Percentiles rank a stretch among this genome's conserved stretches.
These are phyloP conservation scores for Leccinum subrobustum DNA, from an alignment of 1,284 basidiomycete species.

Conservation along the genomic window DNA sequence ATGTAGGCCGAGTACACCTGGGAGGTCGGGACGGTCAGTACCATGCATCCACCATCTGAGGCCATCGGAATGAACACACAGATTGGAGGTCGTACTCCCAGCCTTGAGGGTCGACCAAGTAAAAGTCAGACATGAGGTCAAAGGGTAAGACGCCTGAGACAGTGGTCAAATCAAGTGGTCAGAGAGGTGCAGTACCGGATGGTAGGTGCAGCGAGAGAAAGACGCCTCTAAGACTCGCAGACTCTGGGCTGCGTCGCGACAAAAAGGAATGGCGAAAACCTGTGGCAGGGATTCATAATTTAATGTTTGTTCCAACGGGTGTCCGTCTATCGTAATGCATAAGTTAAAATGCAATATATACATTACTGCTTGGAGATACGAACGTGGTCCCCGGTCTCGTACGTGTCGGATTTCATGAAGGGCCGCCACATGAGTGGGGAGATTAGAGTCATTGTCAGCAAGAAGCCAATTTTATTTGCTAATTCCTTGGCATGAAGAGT, in stretches of 20 bases:
- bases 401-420: slow-evolving; percentile 17
- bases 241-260: background rate
- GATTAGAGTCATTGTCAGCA: background rate
- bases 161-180: background rate
- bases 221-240: background rate
- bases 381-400: slow-evolving; percentile 8
- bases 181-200: background rate
- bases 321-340: slow-evolving; percentile 15
- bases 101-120: slow-evolving; percentile 72
- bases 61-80: slow-evolving; percentile 38
- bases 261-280: background rate
- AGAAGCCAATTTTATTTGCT: slow-evolving; percentile 8
- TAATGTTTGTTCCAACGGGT: slow-evolving; percentile 13
- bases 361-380: slow-evolving; percentile 16
- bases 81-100: slow-evolving; percentile 88
- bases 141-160: background rate
- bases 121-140: slow-evolving; percentile 59
- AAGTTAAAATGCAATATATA: slow-evolving; percentile 11
- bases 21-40: slow-evolving; percentile 1
- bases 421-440: slow-evolving; percentile 16
- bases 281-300: slow-evolving; percentile 16
- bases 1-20: slow-evolving; percentile 84
- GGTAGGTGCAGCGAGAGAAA: background rate
- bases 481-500: background rate
- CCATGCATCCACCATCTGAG: background rate